Evolutionary conservation across 2,329 filamentous ascomycete species (phyloP).

Genomic region (Niveomyces coronatus): DNA sequence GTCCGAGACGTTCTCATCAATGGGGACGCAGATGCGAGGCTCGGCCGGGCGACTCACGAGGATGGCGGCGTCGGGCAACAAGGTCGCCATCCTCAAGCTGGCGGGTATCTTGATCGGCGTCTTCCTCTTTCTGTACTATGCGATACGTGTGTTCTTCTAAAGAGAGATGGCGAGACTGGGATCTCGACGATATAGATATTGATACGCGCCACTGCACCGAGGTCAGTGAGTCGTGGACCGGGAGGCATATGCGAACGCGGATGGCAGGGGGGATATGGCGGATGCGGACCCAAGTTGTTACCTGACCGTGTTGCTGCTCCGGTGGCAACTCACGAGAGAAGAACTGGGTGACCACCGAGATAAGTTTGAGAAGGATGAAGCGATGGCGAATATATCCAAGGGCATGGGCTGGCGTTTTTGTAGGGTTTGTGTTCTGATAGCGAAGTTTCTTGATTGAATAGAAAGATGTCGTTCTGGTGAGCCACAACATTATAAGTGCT

Average conservation of each 20-base stretch:
- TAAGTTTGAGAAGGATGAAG: background rate
- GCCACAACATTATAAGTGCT: too few relatives aligned
- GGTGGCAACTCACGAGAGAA: background rate
- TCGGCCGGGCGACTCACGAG: constrained; percentile 72
- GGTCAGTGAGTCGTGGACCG: too few relatives aligned
- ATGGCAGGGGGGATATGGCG: too few relatives aligned
- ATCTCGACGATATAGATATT: background rate
- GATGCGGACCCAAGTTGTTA: too few relatives aligned
- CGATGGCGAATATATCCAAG: background rate
- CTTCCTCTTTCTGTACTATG: constrained; percentile 68
- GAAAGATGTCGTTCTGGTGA: too few relatives aligned
- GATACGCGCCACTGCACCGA: too few relatives aligned
- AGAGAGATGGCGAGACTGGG: background rate
- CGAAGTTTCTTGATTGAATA: constrained; percentile 1
- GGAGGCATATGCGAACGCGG: too few relatives aligned
- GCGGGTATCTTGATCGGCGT: constrained; percentile 67
- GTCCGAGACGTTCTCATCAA: constrained; percentile 85
- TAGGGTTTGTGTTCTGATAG: constrained; percentile 1
- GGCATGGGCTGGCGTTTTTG: constrained; percentile 7
- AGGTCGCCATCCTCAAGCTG: constrained; percentile 81
- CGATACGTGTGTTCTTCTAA: constrained; percentile 53
- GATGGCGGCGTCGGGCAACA: constrained; percentile 88
- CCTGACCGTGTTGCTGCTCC: too few relatives aligned
- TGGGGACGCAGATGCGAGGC: constrained; percentile 73
- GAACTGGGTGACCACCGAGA: background rate